phyloP scores from a whole-genome alignment of 352 stramenopile genomes.

The Chrysophaeum taylorii region DNA sequence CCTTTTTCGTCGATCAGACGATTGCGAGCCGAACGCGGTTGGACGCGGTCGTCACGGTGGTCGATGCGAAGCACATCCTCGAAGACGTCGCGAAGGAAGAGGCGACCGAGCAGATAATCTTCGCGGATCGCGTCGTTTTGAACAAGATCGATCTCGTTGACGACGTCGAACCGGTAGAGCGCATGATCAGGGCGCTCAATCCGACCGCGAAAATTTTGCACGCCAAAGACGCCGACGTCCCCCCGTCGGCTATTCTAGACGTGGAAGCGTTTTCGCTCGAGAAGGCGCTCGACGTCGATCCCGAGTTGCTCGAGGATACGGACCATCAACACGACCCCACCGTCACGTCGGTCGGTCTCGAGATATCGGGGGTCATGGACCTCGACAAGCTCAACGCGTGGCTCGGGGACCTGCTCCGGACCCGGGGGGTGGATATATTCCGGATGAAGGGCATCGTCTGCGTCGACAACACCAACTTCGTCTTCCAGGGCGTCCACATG shows the following conservation, averaged over 20 bases:
- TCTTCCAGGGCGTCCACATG: constrained; percentile 57
- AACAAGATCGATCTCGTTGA: constrained; percentile 76
- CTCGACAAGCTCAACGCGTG: constrained; percentile 52
- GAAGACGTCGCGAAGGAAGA: constrained; percentile 58
- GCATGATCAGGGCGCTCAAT: constrained; percentile 29
- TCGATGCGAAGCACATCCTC: constrained; percentile 73
- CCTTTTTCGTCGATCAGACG: constrained; percentile 74
- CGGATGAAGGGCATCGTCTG: constrained; percentile 55
- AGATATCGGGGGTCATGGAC: constrained; percentile 25
- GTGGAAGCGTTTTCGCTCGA: not conserved
- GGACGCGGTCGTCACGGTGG: constrained; percentile 75
- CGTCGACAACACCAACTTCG: constrained; percentile 48
- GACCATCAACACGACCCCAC: constrained; percentile 15
- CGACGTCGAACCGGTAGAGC: constrained; percentile 22
- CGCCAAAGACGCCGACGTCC: not conserved
- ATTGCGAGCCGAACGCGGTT: constrained; percentile 56
- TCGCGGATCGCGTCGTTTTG: constrained; percentile 73
- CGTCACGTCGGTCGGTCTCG: not conserved
- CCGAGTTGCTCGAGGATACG: constrained; percentile 6
- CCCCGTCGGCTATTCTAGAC: not conserved
- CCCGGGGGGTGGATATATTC: constrained; percentile 45
- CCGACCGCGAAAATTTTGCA: not conserved
- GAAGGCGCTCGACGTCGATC: constrained; percentile 3
- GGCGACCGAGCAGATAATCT: constrained; percentile 60
- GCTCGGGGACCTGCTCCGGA: constrained; percentile 45